Evolutionary conservation across 805 yeast species (phyloP), one percentile per base, ranked within the genome.

Genomic region (Teunomyces stri): DNA sequence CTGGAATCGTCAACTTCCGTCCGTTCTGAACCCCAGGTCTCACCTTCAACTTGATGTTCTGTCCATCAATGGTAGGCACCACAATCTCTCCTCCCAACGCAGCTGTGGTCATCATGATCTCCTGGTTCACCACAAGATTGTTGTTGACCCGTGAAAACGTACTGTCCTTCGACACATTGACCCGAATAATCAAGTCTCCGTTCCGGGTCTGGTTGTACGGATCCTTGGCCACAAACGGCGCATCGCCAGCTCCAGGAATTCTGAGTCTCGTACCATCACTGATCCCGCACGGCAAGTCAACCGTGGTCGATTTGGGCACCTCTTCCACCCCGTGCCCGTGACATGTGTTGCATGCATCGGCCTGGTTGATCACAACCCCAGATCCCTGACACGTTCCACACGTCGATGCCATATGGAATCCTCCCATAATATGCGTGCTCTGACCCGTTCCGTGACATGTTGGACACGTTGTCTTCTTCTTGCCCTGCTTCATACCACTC

Each of bases 391-490:
- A 94, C 3, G 83, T 71, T 43, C 76, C 76, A 77, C 99, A 94
- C 10, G 97, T 89, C 0, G 96, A 83, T 2, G 96, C 85, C 96
- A 94, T 90, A 59, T 91, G 97, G 79, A 92, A 94, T 0, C 98
- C 98, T 3, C 96, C 97, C 62, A 87, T 78, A 41, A 83, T 75
- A 58, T 92, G 97, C 16, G 90, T 86, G 13, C 85, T 82, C 30
- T 91, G 85, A 4, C 99, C 99, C 0, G 96, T 81, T 48, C 99
- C 99, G 47, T 89, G 89, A 74, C 99, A 94, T 2, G 88, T 70
- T 0, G 80, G 70, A 74, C 99, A 94, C 0, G 96, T 87, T 9
- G 82, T 70, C 60, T 88, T 86, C 66, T 80, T 78, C 51, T 80
- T 81, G 22, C 91, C 92, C 11, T 72, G 60, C 64, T 92, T 89